These are phyloP conservation scores for Lizonia empirigonia DNA, from an alignment of 2,329 filamentous ascomycete genomes.

Conservation along the genomic window DNA sequence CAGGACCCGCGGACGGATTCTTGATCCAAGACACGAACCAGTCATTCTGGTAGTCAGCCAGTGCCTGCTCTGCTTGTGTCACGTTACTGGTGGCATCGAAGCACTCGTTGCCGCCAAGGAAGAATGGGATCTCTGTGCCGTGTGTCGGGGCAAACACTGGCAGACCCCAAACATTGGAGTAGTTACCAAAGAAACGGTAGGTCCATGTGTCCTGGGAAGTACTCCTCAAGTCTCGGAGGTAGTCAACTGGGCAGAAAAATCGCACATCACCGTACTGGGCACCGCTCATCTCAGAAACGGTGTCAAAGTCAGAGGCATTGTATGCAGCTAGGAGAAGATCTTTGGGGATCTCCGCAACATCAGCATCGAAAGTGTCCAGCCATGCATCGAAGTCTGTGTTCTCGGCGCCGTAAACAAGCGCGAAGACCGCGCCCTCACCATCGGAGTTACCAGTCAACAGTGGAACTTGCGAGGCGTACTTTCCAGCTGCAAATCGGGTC, in stretches of 20 bases:
- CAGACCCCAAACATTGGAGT: constrained; percentile 47
- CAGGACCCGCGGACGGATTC: constrained; percentile 51
- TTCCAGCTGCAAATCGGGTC: constrained; percentile 29
- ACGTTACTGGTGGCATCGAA: constrained; percentile 45
- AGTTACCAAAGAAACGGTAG: constrained; percentile 53
- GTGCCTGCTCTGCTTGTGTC: constrained; percentile 48
- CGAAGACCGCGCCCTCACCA: constrained; percentile 33
- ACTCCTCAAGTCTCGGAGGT: constrained; percentile 50
- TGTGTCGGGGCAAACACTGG: constrained; percentile 47
- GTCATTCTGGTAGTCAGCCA: constrained; percentile 51
- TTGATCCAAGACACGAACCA: constrained; percentile 56
- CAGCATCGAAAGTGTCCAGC: constrained; percentile 54
- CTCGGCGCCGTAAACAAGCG: constrained; percentile 30
- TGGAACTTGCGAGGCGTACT: constrained; percentile 35
- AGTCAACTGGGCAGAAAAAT: constrained; percentile 50
- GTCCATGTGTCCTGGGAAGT: constrained; percentile 49
- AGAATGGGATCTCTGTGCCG: constrained; percentile 54
- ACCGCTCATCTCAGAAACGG: constrained; percentile 51
- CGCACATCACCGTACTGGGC: constrained; percentile 53
- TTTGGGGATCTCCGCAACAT: constrained; percentile 48
- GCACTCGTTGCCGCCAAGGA: constrained; percentile 54
- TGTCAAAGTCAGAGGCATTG: constrained; percentile 44
- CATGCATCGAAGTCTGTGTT: constrained; percentile 49
- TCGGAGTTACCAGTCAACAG: constrained; percentile 37
- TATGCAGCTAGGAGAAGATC: constrained; percentile 43